Base-by-base conservation (phyloP, 2,329 filamentous ascomycete species). In the Zopfia rhizophila region DNA sequence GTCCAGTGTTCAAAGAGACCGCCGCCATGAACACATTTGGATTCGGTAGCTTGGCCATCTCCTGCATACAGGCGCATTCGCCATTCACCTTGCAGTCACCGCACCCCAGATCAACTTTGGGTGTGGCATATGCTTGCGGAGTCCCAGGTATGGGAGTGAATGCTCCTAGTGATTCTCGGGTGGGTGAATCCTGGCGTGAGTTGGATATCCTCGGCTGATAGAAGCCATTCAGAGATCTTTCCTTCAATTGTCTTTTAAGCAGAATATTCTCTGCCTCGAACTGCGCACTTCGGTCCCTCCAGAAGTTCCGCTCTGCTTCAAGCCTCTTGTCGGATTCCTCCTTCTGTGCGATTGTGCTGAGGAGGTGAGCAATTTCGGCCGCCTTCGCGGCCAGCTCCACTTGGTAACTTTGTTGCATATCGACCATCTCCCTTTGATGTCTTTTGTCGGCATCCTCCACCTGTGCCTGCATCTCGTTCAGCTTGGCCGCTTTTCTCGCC, bases 401-500 rank as follows among this genome's bases (percentile, higher is more conserved):
- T 13, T 11, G 7, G n/a, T 55, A 43, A 30, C 47, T 48, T 33
- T 65, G 58, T 24, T 43, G 31, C 8, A 40, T 45, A 13, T 37
- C 30, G 21, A 8, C 18, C 19, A 48, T 8, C 23, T 48, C 39
- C 12, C 23, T 13, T 32, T 40, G 27, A 19, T 33, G 38, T 17
- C 29, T 25, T 18, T 53, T 38, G 21, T 51, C 48, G 18, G 46
- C 46, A n/a, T 21, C 45, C 38, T 82, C 76, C 5, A 69, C 53
- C 41, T 68, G 59, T 18, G 48, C 43, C 50, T 82, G 76, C 32
- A 84, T 73, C 54, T 83, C 92, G 27, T 88, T 87, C 5, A 97
- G 90, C 27, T 90, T 88, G 17, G 90, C 90, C 2, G 90, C 90
- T 53, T 93, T 84, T 46, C 93, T 82, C 73, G 96, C 91, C 23